Base-by-base conservation (phyloP, 2,329 filamentous ascomycete genomes). In the Xylaria hypoxylon region DNA sequence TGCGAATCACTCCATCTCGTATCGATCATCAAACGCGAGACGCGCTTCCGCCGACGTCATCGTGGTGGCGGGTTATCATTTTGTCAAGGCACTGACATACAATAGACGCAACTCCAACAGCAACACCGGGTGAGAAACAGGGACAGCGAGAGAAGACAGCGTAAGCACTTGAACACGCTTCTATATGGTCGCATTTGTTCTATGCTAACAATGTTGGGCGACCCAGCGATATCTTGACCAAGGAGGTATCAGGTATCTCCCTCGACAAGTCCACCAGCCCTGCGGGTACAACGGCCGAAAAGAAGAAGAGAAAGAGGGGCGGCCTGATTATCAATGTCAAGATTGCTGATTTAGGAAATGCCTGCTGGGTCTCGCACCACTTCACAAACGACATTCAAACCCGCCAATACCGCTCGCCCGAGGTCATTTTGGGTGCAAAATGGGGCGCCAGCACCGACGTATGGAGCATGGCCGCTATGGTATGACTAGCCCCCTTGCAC, bases 351-450 rank as follows among this genome's bases (percentile, higher is more conserved):
- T 84, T 99, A 62, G 96, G 96, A 67, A 99, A 99, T 78, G 96
- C 96, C 22, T 99, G 96, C 83, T 99, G 96, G 96, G 94, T 97
- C 31, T 94, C 94, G 71, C 96, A 99, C 78, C 96, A 99, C 80
- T 99, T 99, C 81, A 99, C 96, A 77, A 97, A 99, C 78, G 96
- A 99, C 78, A 99, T 99, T 75, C 96, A 99, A 79, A 99, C 96
- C 8, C 87, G 96, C 75, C 96, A 99, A 81, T 99, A 99, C 80
- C 87, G 96, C 64, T 98, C 96, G 1, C 96, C 96, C 1, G 96
- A 99, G 80, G 96, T 99, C 63, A 98, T 99, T 67, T 84, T 99
- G 22, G 96, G 96, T 44, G 89, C 94, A 2, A 98, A 98, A 83
- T 99, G 96, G 96, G 96, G 96, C 72, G 96, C 96, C n/a, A 98